phyloP scores from a whole-genome alignment of 108 stramenopile species.

The Nitzschia putrida region DNA sequence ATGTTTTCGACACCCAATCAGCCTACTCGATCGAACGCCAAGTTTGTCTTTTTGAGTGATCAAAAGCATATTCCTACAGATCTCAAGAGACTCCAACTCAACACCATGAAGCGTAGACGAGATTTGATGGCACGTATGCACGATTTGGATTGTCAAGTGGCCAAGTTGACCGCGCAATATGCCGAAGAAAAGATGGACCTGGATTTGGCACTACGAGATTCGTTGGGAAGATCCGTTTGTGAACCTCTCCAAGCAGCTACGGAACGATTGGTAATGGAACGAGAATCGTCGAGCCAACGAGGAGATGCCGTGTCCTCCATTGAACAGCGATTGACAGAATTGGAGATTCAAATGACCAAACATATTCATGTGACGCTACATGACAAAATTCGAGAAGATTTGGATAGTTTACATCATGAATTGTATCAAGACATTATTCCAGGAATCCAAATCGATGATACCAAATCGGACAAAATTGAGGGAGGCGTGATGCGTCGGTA shows the following conservation, averaged over 20 bases:
- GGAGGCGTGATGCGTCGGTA: constrained; percentile 57
- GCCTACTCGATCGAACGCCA: constrained; percentile 1
- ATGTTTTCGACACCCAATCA: not conserved
- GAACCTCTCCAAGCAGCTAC: constrained; percentile 29
- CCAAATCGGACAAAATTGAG: constrained; percentile 61
- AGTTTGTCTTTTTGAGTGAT: constrained; percentile 38
- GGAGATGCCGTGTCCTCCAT: constrained; percentile 8
- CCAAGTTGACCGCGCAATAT: constrained; percentile 10
- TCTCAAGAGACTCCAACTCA: constrained; percentile 28
- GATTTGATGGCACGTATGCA: constrained; percentile 29
- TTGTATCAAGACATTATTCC: constrained; percentile 35
- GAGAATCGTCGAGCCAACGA: constrained; percentile 26
- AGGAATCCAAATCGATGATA: constrained; percentile 45
- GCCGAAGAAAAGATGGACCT: constrained; percentile 45
- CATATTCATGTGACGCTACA: constrained; percentile 28
- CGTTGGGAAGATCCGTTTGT: constrained; percentile 28
- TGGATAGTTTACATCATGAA: constrained; percentile 33
- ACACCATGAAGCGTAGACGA: constrained; percentile 33
- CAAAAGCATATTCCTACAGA: constrained; percentile 28
- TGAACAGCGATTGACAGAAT: constrained; percentile 16
- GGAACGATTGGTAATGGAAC: constrained; percentile 38
- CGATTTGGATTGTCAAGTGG: constrained; percentile 33
- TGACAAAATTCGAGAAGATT: constrained; percentile 28
- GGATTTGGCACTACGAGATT: constrained; percentile 36
- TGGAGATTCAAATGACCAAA: constrained; percentile 26